These are phyloP conservation scores for Puccinia horiana DNA, from an alignment of 1,284 basidiomycete genomes.

Conservation along the genomic window DNA sequence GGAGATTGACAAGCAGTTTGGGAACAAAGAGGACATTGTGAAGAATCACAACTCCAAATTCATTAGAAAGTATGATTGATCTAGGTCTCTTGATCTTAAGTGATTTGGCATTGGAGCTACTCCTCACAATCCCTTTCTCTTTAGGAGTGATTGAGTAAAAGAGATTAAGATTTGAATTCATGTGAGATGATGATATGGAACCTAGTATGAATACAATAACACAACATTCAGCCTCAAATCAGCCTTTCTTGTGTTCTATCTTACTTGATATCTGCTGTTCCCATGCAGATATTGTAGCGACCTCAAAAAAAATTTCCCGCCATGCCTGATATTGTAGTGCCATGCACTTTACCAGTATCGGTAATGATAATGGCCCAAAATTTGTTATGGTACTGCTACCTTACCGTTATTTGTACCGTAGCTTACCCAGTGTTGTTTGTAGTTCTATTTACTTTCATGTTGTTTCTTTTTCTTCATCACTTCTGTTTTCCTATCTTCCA, in stretches of 20 bases:
- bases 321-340: too few relatives aligned
- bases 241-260: neutral
- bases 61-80: neutral
- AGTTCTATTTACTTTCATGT: too few relatives aligned
- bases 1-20: neutral
- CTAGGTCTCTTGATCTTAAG: neutral
- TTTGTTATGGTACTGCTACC: too few relatives aligned
- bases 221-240: neutral
- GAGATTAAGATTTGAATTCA: neutral
- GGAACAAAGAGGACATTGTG: conserved; percentile 6
- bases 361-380: too few relatives aligned
- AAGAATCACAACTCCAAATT: neutral
- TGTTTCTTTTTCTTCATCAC: too few relatives aligned
- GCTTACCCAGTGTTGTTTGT: too few relatives aligned
- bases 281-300: too few relatives aligned
- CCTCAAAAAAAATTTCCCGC: too few relatives aligned
- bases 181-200: neutral
- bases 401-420: too few relatives aligned
- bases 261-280: too few relatives aligned
- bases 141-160: neutral
- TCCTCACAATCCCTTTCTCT: neutral
- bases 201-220: neutral
- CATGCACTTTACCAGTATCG: too few relatives aligned
- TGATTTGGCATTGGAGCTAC: neutral
- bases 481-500: too few relatives aligned